A percentile compares a stretch with the other conserved stretches of the same genome.
Conservation (phyloP, 768 basidiomycete species). For the Suillus bovinus region DNA sequence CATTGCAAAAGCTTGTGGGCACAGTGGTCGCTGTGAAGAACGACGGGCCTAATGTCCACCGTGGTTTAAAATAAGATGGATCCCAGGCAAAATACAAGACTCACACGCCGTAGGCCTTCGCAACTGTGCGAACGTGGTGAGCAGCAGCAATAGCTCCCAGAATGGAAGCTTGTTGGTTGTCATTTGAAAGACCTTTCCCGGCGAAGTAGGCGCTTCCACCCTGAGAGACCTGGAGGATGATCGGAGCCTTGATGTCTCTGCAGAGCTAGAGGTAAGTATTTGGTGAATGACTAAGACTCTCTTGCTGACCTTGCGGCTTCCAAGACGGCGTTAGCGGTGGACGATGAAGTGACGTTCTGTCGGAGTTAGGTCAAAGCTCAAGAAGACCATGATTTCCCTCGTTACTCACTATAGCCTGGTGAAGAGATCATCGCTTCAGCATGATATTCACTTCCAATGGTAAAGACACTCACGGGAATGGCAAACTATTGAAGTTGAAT, state of each 20-base stretch:
- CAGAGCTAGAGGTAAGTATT: conserved; percentile 9
- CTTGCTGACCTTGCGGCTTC: conserved; percentile 83
- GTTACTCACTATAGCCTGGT: conserved; percentile 74
- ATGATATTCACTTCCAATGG: background rate
- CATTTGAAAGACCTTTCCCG: conserved; percentile 94
- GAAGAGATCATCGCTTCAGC: background rate
- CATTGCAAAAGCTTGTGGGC: conserved; percentile 97
- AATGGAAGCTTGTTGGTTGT: conserved; percentile 93
- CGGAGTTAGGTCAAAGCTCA: conserved; percentile 5
- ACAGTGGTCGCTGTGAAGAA: conserved; percentile 98
- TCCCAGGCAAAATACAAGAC: conserved; percentile 33
- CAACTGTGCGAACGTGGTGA: conserved; percentile 84
- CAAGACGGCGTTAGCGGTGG: conserved; percentile 89
- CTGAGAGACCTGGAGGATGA: conserved; percentile 97
- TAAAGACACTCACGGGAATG: conserved; percentile 65
- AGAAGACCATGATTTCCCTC: background rate
- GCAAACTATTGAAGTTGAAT: conserved; percentile 55
- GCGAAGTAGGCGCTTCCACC: conserved; percentile 96
- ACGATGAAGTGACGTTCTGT: conserved; percentile 97
- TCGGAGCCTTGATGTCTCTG: conserved; percentile 94
- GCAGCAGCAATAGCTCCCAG: conserved; percentile 92
- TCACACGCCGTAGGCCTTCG: conserved; percentile 91
- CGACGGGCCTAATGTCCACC: conserved; percentile 68
- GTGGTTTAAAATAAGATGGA: conserved; percentile 8
- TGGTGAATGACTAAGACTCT: conserved; percentile 8